Conservation (phyloP, 306 rosid species). For the Cucumis cinereus region DNA sequence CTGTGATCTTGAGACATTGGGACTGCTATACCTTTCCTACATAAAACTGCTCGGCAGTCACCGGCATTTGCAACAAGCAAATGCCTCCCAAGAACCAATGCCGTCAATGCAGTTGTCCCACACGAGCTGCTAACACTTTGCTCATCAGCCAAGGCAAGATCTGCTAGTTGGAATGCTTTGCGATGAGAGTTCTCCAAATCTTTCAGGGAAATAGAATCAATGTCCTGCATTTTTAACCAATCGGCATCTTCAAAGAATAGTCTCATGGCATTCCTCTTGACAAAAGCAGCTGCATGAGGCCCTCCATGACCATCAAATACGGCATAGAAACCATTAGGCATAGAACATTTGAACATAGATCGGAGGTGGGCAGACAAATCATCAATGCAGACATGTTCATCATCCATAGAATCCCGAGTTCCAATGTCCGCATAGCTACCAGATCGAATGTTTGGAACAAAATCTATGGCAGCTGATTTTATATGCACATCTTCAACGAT, state of each 20-base stretch:
- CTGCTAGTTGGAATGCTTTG: conserved; percentile 63
- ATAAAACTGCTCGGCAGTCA: conserved; percentile 93
- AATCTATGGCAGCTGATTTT: conserved; percentile 32
- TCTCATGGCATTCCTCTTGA: conserved; percentile 65
- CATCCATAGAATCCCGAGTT: conserved; percentile 64
- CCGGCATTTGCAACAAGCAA: conserved; percentile 88
- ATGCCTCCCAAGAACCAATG: conserved; percentile 67
- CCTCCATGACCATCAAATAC: conserved; percentile 96
- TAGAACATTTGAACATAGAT: conserved; percentile 31
- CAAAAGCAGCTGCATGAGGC: conserved; percentile 72
- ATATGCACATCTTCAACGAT: conserved; percentile 24
- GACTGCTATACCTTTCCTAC: conserved; percentile 66
- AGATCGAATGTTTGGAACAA: conserved; percentile 56
- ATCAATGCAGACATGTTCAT: conserved; percentile 70
- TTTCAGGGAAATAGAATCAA: conserved; percentile 35
- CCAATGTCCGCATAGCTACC: conserved; percentile 76
- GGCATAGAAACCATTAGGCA: conserved; percentile 71
- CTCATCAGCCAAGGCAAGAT: conserved; percentile 68
- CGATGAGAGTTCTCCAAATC: conserved; percentile 63
- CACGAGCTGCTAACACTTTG: conserved; percentile 41
- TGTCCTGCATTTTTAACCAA: conserved; percentile 38
- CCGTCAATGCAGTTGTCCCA: conserved; percentile 93
- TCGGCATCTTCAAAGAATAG: conserved; percentile 66
- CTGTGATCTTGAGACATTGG: conserved; percentile 76
- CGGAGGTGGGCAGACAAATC: conserved; percentile 62